A percentile compares a stretch with the other conserved stretches of the same genome.
These are phyloP conservation scores for Aspergillus flavus DNA, from an alignment of 2,329 filamentous ascomycete genomes.

Conservation along the genomic window DNA sequence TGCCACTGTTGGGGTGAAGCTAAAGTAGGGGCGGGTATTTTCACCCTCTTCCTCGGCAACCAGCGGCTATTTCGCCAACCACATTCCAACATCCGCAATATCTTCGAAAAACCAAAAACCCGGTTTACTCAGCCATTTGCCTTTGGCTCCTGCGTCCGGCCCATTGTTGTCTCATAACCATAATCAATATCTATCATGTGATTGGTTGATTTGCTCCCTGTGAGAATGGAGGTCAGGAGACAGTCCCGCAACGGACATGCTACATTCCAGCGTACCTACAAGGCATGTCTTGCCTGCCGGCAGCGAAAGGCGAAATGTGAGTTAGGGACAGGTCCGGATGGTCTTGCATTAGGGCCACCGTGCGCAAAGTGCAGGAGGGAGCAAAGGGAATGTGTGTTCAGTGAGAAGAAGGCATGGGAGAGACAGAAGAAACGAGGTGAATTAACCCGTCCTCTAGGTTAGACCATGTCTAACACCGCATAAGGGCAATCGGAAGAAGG, in stretches of 20 bases:
- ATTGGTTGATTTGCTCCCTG: slow-evolving; percentile 16
- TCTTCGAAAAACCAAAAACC: slow-evolving; percentile 7
- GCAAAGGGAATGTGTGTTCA: slow-evolving; percentile 54
- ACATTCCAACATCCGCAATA: slow-evolving; percentile 8
- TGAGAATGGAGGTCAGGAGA: slow-evolving; percentile 26
- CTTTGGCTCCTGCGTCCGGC: neutral
- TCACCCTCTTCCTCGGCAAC: slow-evolving; percentile 10
- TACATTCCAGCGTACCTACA: slow-evolving; percentile 56
- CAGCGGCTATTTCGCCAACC: slow-evolving; percentile 21
- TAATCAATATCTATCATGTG: slow-evolving; percentile 1
- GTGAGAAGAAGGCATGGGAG: slow-evolving; percentile 46
- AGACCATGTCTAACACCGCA: neutral
- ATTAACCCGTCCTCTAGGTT: slow-evolving; percentile 10
- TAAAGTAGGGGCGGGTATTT: slow-evolving; percentile 13
- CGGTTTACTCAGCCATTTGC: neutral
- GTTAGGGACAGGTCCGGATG: slow-evolving; percentile 44
- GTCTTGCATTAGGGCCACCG: slow-evolving; percentile 41
- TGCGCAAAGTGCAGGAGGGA: slow-evolving; percentile 55
- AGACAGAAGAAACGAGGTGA: slow-evolving; percentile 39
- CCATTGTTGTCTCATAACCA: neutral
- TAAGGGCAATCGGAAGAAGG: slow-evolving; percentile 17
- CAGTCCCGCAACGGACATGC: slow-evolving; percentile 17
- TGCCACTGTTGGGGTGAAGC: neutral
- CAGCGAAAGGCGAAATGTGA: slow-evolving; percentile 58
- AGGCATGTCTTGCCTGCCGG: slow-evolving; percentile 57